Evolutionary conservation across 345 rosid species (phyloP).

Genomic region (Gynandropsis gynandra): DNA sequence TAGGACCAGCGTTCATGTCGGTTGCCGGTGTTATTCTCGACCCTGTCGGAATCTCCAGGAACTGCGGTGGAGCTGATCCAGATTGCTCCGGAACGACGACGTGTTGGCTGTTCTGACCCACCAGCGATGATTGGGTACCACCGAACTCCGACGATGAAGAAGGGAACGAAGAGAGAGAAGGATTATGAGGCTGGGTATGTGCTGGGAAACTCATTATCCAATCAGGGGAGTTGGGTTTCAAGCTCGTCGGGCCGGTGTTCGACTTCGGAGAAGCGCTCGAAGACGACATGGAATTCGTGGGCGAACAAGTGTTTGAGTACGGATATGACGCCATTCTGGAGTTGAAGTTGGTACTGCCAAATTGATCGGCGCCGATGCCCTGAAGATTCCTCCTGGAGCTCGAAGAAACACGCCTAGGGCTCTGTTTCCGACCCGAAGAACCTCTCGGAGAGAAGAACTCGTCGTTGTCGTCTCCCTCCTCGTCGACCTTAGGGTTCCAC

Average conservation of each 20-base stretch:
- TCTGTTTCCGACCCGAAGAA: slow-evolving; percentile 56
- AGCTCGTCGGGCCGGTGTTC: slow-evolving; percentile 34
- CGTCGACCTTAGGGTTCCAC: slow-evolving; percentile 25
- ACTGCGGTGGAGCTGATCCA: slow-evolving; percentile 32
- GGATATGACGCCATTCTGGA: slow-evolving; percentile 57
- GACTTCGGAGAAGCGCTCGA: slow-evolving; percentile 33
- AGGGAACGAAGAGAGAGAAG: slow-evolving; percentile 22
- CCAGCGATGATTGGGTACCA: background rate
- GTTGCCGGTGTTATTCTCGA: no score
- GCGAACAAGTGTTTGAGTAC: slow-evolving; percentile 50
- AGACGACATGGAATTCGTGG: slow-evolving; percentile 33
- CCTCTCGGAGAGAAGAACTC: slow-evolving; percentile 89
- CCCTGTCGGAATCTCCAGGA: slow-evolving; percentile 40
- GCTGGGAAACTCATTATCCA: slow-evolving; percentile 19
- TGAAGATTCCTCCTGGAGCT: slow-evolving; percentile 40
- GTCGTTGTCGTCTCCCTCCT: slow-evolving; percentile 29
- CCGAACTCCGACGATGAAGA: background rate
- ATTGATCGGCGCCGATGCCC: slow-evolving; percentile 30
- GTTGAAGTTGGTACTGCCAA: slow-evolving; percentile 44
- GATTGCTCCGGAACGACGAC: slow-evolving; percentile 14
- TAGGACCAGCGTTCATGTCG: no score
- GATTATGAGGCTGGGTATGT: slow-evolving; percentile 15
- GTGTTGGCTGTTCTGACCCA: slow-evolving; percentile 14
- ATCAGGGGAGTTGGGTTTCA: slow-evolving; percentile 42
- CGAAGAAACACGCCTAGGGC: slow-evolving; percentile 32